These are phyloP conservation scores for Clonostachys sp. DNA, from an alignment of 2,329 filamentous ascomycete genomes.

Conservation along the genomic window DNA sequence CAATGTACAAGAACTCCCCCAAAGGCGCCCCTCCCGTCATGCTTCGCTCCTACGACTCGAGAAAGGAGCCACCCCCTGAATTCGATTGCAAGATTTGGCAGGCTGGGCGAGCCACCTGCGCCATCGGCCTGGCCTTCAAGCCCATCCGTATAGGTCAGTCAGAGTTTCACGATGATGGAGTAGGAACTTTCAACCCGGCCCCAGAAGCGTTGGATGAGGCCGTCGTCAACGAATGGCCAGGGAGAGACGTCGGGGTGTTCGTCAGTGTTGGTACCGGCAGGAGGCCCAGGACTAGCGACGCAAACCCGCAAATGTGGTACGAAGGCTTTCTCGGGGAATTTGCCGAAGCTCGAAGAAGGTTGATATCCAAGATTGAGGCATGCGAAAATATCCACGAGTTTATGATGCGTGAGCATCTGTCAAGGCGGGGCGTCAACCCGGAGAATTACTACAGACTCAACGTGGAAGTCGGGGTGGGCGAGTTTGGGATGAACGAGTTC, in stretches of 20 bases:
- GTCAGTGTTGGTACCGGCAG: constrained; percentile 93
- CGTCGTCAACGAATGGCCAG: constrained; percentile 89
- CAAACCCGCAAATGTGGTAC: constrained; percentile 80
- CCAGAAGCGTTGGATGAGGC: constrained; percentile 86
- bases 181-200: constrained; percentile 86
- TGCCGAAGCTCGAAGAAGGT: constrained; percentile 77
- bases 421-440: constrained; percentile 72
- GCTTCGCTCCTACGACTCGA: constrained; percentile 90
- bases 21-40: constrained; percentile 65
- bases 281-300: constrained; percentile 60
- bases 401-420: constrained; percentile 76
- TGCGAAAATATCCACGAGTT: constrained; percentile 87
- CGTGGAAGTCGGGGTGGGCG: constrained; percentile 90
- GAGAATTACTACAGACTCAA: constrained; percentile 97
- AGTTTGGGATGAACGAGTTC: constrained; percentile 99
- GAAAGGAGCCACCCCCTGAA: constrained; percentile 84
- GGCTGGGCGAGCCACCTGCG: constrained; percentile 88
- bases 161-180: constrained; percentile 88
- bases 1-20: constrained; percentile 79
- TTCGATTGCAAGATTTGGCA: constrained; percentile 97
- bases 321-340: constrained; percentile 91
- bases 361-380: constrained; percentile 91
- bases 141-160: constrained; percentile 92
- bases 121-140: constrained; percentile 91
- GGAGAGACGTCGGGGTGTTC: constrained; percentile 86